Evolutionary conservation across 192 early-diverging fungal species (phyloP).

Genomic region (Allomyces macrogynus): DNA sequence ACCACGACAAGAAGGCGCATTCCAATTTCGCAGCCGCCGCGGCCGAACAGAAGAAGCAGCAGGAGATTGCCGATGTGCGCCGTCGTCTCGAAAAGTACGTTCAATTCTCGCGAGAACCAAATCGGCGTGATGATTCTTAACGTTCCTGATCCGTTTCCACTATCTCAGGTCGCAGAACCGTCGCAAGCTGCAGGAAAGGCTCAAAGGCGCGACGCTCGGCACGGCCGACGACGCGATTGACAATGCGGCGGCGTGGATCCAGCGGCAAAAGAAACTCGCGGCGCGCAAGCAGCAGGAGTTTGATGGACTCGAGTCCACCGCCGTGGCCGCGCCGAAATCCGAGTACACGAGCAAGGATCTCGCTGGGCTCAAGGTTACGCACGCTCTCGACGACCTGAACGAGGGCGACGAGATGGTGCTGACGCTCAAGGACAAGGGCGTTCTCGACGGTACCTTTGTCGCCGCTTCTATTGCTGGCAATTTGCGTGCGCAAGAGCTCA

Average conservation of each 20-base stretch:
- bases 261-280: neutral
- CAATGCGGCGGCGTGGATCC: conserved; percentile 4
- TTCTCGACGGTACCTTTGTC: conserved; percentile 31
- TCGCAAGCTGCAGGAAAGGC: conserved; percentile 22
- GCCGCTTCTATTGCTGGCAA: too few species aligned
- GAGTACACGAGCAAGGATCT: conserved; percentile 24
- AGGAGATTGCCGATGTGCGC: conserved; percentile 23
- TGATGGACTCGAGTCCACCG: neutral
- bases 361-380: conserved; percentile 50
- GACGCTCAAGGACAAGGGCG: conserved; percentile 62
- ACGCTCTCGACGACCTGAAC: conserved; percentile 42
- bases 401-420: conserved; percentile 57
- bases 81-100: conserved; percentile 29
- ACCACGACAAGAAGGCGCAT: conserved; percentile 22
- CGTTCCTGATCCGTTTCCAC: neutral
- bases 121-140: conserved; percentile 2
- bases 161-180: conserved; percentile 19
- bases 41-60: conserved; percentile 26
- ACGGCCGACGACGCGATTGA: conserved; percentile 11
- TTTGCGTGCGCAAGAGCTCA: conserved; percentile 2
- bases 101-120: neutral
- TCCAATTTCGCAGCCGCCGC: conserved; percentile 32
- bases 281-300: conserved; percentile 1
- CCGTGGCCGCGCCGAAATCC: conserved; percentile 1
- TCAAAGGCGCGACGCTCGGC: conserved; percentile 19